Percentiles rank a stretch among this genome's conserved stretches.
phyloP scores from a whole-genome alignment of 257 asterid species.

The Linaria vulgaris region DNA sequence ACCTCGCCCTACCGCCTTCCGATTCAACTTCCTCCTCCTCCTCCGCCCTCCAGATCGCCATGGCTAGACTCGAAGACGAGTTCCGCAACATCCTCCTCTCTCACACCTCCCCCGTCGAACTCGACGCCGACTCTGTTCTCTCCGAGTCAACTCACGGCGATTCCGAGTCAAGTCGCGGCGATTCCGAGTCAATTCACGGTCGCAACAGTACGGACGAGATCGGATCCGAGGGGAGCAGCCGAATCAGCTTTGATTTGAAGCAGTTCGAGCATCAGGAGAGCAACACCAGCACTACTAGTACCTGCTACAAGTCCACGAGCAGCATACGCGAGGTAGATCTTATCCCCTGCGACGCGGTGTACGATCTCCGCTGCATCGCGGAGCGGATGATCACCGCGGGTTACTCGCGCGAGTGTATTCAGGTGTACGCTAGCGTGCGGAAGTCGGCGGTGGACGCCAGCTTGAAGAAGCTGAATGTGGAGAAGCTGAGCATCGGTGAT shows the following conservation, averaged over 20 bases:
- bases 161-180: conserved; percentile 12
- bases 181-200: conserved; percentile 21
- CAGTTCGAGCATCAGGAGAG: conserved; percentile 35
- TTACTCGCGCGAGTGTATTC: conserved; percentile 34
- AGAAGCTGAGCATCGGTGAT: conserved; percentile 43
- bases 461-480: conserved; percentile 34
- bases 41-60: conserved; percentile 60
- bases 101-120: conserved; percentile 45
- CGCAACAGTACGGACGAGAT: neutral
- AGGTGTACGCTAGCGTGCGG: conserved; percentile 44
- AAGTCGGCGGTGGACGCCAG: conserved; percentile 37
- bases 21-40: conserved; percentile 26
- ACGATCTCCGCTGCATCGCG: conserved; percentile 39
- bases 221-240: neutral
- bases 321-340: conserved; percentile 35
- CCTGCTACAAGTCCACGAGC: conserved; percentile 21
- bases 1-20: conserved; percentile 20
- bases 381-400: conserved; percentile 40
- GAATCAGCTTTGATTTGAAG: conserved; percentile 17
- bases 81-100: conserved; percentile 57
- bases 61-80: conserved; percentile 77
- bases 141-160: conserved; percentile 29
- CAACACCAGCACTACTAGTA: conserved; percentile 24
- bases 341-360: conserved; percentile 29
- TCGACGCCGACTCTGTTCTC: neutral